These are phyloP conservation scores for Candida schatavii DNA, from an alignment of 805 yeast genomes.

Conservation along the genomic window DNA sequence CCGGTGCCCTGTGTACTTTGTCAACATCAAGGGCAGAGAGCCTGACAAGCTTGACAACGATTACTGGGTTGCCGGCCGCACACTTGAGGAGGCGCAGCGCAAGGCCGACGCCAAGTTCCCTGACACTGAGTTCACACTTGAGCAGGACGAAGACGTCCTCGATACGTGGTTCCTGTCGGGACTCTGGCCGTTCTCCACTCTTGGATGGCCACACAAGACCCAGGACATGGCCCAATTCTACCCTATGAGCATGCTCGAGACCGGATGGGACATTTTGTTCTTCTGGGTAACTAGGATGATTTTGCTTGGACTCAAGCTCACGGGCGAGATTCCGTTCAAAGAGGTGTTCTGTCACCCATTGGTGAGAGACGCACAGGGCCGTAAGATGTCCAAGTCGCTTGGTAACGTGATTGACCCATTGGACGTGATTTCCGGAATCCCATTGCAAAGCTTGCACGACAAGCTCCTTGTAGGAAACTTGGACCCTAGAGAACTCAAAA, in stretches of 20 bases:
- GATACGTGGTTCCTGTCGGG: conserved; percentile 99
- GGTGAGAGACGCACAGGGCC: conserved; percentile 98
- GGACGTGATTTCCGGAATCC: conserved; percentile 88
- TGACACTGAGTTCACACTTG: conserved; percentile 64
- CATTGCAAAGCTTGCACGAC: conserved; percentile 74
- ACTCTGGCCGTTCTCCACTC: conserved; percentile 94
- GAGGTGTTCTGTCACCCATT: conserved; percentile 98
- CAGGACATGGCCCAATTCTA: conserved; percentile 72
- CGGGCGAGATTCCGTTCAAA: conserved; percentile 88
- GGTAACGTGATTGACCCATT: conserved; percentile 97
- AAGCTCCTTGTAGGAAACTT: conserved; percentile 79
- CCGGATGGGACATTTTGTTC: conserved; percentile 99
- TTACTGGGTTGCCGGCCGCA: conserved; percentile 91
- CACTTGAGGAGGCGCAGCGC: conserved; percentile 73
- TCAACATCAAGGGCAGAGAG: conserved; percentile 72
- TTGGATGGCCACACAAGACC: conserved; percentile 91
- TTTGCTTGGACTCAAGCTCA: conserved; percentile 81
- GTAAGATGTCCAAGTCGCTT: conserved; percentile 96
- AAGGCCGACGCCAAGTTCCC: conserved; percentile 80
- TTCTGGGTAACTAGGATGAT: conserved; percentile 99
- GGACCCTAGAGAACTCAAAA: conserved; percentile 83
- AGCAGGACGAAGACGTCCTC: conserved; percentile 96
- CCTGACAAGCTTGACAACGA: conserved; percentile 60
- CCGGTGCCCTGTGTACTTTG: conserved; percentile 94
- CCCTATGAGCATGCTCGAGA: conserved; percentile 93